Evolutionary conservation across 768 basidiomycete species (phyloP), one percentile per base, ranked within the genome.

Genomic region (Boletus vermiculosoides): DNA sequence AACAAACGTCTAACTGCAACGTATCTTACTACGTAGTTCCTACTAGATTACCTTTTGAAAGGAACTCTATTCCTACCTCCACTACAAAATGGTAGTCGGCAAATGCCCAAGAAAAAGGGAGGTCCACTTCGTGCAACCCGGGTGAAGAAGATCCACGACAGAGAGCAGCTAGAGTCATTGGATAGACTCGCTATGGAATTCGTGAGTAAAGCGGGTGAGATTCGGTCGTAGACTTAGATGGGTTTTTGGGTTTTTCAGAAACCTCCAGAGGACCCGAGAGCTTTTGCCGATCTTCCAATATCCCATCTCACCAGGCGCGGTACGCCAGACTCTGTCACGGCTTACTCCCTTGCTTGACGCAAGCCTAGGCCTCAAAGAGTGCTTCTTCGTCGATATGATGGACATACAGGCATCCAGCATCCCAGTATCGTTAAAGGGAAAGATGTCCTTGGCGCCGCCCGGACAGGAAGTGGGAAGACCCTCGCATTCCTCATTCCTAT

Each of bases 381-480:
- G 87, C 0, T 93, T 85, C 66, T 97, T 94, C 65, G 79, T 87
- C 42, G 79, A 88, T 22, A 93, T 94, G 83, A 97, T 95, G 0
- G 88, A 93, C 55, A 87, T 89, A 45, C 87, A 89, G 65, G 71
- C 78, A 6, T 75, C 80, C 16, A 80, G 85, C 36, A 74, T 89
- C 25, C 85, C 86, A 0, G 71, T 80, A 9, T 78, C 86, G 1
- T 68, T 89, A 8, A 84, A 83, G 63, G 82, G 83, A 8, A 79
- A 46, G 87, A 89, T 55, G 80, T 89, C 25, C 76, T 89, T 4
- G 88, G 84, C 18, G 85, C 87, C 0, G 87, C 87, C 5, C 74
- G 82, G 20, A 89, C 87, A 1, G 87, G 87, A 1, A 87, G 85
- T 49, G 87, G 88, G 22, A 89, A 89, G 72, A 89, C 87, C 0